Base-by-base conservation (phyloP, 2,329 filamentous ascomycete species). In the Rhexocercosporidium sp. region DNA sequence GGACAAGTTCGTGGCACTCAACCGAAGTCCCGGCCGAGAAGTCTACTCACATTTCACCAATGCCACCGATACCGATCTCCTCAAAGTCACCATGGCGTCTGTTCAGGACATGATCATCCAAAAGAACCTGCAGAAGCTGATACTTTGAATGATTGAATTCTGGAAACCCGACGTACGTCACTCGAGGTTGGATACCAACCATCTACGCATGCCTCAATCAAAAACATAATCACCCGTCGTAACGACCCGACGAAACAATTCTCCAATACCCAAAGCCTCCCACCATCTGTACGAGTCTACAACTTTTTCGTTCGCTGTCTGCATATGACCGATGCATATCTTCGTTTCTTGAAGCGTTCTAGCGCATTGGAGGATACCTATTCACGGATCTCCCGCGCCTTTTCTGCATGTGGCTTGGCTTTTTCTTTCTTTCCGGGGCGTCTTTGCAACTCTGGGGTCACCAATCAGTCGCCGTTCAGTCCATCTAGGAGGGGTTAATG, bases 61-160 rank as follows among this genome's bases (percentile, higher is more conserved):
- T 70, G 85, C 85, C 22, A 88, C 85, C 3, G 85, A 88, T 75
- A 88, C 92, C 39, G 93, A 93, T 76, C 81, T 95, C 70, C 84
- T 95, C 72, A 94, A 94, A 81, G 93, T 93, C 71, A 95, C 92
- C 46, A 95, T 95, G 92, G 86, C 87, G 70, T 93, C 91, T 12
- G 92, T 95, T 64, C 92, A 95, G 80, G 92, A 95, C 78, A 95
- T 93, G 89, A 92, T 94, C 75, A 93, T 94, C 75, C 91, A 94
- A 80, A 90, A 90, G 77, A 94, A 94, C 78, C 84, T 94, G 65
- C 92, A 93, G 81, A 90, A 91, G 80, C 82, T 94, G 75, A 92
- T 94, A 76, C 82, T 92, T 31, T 67, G 57, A 67, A 27, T 12
- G 25, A 44, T 27, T 53, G 20, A 54, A 62, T 22, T 49, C 37